Evolutionary conservation across 805 yeast species (phyloP).

Genomic region (Jamesozyma spencerorum): DNA sequence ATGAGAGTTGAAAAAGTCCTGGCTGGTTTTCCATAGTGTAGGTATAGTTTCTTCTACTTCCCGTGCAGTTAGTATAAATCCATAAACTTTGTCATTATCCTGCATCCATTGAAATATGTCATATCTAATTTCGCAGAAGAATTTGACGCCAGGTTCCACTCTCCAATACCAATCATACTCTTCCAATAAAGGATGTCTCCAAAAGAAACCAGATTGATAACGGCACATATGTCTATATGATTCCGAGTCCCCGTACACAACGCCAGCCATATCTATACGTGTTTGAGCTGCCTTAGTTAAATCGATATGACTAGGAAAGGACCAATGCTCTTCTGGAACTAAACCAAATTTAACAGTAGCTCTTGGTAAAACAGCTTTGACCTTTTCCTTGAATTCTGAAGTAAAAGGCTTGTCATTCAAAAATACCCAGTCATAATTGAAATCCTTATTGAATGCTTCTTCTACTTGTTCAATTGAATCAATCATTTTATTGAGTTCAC

Average conservation of each 20-base stretch:
- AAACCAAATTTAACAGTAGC: slow-evolving; percentile 64
- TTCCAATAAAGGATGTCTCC: slow-evolving; percentile 54
- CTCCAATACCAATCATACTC: slow-evolving; percentile 87
- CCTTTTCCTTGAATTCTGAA: slow-evolving; percentile 21
- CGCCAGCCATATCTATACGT: slow-evolving; percentile 39
- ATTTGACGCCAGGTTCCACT: slow-evolving; percentile 74
- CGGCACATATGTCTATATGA: slow-evolving; percentile 88
- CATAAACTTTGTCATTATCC: slow-evolving; percentile 61
- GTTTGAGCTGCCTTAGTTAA: slow-evolving; percentile 54
- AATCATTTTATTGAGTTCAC: slow-evolving; percentile 47
- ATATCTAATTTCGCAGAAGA: slow-evolving; percentile 68
- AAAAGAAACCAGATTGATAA: slow-evolving; percentile 76
- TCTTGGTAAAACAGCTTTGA: slow-evolving; percentile 41
- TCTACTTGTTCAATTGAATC: slow-evolving; percentile 62
- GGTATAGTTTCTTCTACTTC: slow-evolving; percentile 65
- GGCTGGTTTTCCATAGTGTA: slow-evolving; percentile 66
- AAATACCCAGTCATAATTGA: slow-evolving; percentile 86
- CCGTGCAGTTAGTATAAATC: slow-evolving; percentile 65
- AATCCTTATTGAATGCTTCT: slow-evolving; percentile 68
- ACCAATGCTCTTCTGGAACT: slow-evolving; percentile 59
- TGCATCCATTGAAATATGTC: slow-evolving; percentile 76
- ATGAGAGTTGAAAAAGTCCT: slow-evolving; percentile 43
- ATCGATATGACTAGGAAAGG: slow-evolving; percentile 75
- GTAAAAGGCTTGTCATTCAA: slow-evolving; percentile 48
- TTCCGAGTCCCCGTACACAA: slow-evolving; percentile 55